phyloP scores from a whole-genome alignment of 495 filamentous ascomycete species.

The Aspergillus nanangensis region DNA sequence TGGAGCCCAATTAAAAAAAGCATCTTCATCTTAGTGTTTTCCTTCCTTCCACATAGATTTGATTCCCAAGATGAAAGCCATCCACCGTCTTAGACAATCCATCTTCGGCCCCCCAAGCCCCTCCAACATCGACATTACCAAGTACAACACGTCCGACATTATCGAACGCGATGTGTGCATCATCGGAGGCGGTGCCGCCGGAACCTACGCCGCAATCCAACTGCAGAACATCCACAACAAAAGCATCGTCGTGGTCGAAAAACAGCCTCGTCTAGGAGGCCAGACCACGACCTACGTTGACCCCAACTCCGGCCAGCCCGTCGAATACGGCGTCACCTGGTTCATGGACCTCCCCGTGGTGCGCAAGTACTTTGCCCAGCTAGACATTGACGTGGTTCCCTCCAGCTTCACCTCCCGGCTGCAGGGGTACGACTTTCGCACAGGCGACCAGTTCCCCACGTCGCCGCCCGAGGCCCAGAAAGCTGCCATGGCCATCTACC shows the following conservation, averaged over 20 bases:
- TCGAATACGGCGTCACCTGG: conserved; percentile 35
- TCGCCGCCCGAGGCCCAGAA: neutral
- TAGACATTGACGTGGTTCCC: neutral
- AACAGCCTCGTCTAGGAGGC: conserved; percentile 32
- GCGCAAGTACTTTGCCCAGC: conserved; percentile 21
- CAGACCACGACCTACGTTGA: conserved; percentile 40
- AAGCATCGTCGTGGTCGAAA: conserved; percentile 38
- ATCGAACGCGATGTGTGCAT: conserved; percentile 33
- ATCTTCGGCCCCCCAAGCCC: neutral
- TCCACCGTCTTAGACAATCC: neutral
- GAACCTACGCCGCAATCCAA: conserved; percentile 36
- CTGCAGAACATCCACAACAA: conserved; percentile 24
- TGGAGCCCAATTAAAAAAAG: too few species aligned
- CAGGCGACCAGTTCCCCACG: neutral
- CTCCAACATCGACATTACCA: neutral
- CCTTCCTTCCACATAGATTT: neutral
- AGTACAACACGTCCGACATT: neutral
- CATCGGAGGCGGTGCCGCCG: conserved; percentile 43
- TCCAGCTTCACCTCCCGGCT: too few species aligned
- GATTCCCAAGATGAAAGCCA: neutral
- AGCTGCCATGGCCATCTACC: conserved; percentile 14
- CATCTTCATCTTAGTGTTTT: neutral
- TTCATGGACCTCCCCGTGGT: conserved; percentile 31
- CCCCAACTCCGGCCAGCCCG: conserved; percentile 24
- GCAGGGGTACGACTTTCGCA: conserved; percentile 1